These are phyloP conservation scores for Hibiscus syriacus DNA, from an alignment of 345 rosid species.

Conservation along the genomic window DNA sequence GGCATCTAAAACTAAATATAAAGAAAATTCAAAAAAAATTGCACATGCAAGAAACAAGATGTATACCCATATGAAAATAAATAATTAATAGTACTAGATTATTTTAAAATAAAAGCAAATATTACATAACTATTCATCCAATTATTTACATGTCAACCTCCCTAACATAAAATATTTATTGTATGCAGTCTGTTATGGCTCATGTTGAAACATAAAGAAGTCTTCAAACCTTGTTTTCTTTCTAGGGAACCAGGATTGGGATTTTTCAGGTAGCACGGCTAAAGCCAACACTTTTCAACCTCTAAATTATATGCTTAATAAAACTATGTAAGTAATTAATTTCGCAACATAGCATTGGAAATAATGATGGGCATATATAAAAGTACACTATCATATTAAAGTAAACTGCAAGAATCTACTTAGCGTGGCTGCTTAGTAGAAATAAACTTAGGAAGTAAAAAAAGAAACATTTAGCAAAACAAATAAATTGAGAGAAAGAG, in stretches of 20 bases:
- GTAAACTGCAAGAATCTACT: neutral
- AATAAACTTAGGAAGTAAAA: neutral
- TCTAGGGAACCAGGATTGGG: neutral
- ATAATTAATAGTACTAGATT: neutral
- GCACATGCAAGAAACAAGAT: neutral
- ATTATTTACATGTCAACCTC: neutral
- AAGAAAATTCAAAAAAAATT: neutral
- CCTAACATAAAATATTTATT: neutral
- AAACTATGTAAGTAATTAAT: neutral
- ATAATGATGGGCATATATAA: neutral
- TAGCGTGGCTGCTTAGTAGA: neutral
- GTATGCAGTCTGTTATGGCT: neutral
- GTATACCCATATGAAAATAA: neutral
- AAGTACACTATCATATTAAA: neutral
- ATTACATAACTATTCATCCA: no score
- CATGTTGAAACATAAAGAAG: neutral
- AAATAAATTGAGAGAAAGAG: neutral
- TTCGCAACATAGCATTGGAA: neutral
- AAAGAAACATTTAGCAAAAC: neutral
- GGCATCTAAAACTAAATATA: conserved; percentile 36
- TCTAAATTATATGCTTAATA: neutral
- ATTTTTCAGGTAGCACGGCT: neutral
- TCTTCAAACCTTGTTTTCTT: no score
- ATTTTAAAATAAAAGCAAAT: no score
- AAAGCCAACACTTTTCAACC: neutral